These are phyloP conservation scores for Boletus sp. DNA, from an alignment of 768 basidiomycete species.

Conservation along the genomic window DNA sequence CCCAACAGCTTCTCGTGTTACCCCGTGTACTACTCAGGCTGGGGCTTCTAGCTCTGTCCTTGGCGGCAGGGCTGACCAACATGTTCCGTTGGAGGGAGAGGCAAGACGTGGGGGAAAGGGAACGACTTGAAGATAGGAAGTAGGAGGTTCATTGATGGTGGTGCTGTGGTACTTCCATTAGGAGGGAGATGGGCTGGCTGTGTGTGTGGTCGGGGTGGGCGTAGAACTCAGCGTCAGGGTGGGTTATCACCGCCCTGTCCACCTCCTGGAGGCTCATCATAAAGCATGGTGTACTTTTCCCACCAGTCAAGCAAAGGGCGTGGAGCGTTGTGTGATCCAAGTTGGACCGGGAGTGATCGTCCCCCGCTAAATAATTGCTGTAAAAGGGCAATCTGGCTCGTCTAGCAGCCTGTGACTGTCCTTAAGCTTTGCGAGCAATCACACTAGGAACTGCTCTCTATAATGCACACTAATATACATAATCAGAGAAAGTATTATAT, in stretches of 20 bases:
- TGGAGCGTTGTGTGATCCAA: background rate
- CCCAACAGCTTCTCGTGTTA: constrained; percentile 43
- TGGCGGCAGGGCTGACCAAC: constrained; percentile 52
- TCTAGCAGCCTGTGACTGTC: no score
- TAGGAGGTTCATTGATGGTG: constrained; percentile 72
- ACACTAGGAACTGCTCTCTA: no score
- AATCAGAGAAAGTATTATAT: constrained; percentile 18
- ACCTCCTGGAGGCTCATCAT: constrained; percentile 20
- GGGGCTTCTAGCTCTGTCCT: constrained; percentile 54
- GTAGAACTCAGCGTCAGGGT: constrained; percentile 37
- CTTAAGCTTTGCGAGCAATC: no score
- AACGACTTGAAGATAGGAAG: constrained; percentile 42
- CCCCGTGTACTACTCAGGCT: no score
- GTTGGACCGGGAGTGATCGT: no score
- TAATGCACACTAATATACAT: no score
- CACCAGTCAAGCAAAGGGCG: no score
- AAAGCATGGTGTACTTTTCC: constrained; percentile 15
- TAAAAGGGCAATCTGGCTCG: background rate
- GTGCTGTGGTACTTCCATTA: constrained; percentile 52
- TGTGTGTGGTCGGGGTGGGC: constrained; percentile 38
- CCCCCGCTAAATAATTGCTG: background rate
- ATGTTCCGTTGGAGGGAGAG: constrained; percentile 47
- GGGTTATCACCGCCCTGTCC: constrained; percentile 36
- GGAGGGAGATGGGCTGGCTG: constrained; percentile 37
- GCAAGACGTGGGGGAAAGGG: constrained; percentile 46